Base-by-base conservation (phyloP, 1,139 yeast species). In the Groenewaldozyma sp. region DNA sequence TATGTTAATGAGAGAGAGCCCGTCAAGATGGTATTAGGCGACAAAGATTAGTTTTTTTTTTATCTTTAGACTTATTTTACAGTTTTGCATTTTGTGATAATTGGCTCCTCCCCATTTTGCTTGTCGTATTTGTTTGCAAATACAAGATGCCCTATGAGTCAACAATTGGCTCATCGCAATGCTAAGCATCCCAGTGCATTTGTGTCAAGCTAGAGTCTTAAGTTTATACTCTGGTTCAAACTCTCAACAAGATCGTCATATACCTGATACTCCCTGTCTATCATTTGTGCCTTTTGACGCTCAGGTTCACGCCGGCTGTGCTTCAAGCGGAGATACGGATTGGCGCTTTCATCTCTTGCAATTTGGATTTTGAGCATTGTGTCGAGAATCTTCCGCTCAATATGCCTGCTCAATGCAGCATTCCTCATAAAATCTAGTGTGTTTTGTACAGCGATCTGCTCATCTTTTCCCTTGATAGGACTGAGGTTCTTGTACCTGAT, bases 1-100 rank as follows among this genome's bases (percentile, higher is more conserved):
- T 91, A 91, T 59, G 70, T 80, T 34, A 75, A 81, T 55, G 95
- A 86, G 50, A 74, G 84, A 13, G 97, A 88, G 61, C 96, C 97
- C 1, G 96, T 88, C 34, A 86, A 87, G 61, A 88, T 82, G 63
- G 96, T 88, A 11, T 71, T 86, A 76, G 52, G 54, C 39, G 63
- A 61, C 40, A 43, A 48, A 32, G 61, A 58, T 6, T 58, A 56
- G 37, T 55, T 26, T 5, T 27, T 14, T 11, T 27, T 34, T 11
- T 35, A 16, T 13, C 11, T 28, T 7, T n/a, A n/a, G 9, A 18
- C 17, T n/a, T 28, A n/a, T 31, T 31, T 18, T 16, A 17, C n/a
- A 5, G n/a, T 14, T 32, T 18, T 20, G 13, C 17, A 14, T n/a
- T n/a, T n/a, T n/a, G n/a, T n/a, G n/a, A n/a, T 18, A 19, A 7